phyloP scores from a whole-genome alignment of 1,284 basidiomycete species.

The Inonotus hispidus region DNA sequence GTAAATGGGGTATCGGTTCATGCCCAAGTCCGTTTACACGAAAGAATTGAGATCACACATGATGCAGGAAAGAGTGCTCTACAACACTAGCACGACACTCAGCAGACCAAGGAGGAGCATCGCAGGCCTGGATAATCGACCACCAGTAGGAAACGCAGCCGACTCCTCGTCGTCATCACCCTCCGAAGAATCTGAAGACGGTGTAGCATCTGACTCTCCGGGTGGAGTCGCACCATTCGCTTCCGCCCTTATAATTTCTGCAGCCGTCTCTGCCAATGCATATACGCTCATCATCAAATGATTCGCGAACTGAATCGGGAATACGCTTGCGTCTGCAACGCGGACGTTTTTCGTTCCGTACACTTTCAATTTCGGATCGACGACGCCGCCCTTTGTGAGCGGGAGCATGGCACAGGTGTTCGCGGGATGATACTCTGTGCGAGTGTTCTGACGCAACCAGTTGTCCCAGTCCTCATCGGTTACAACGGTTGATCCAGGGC shows the following conservation, averaged over 20 bases:
- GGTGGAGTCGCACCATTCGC: neutral
- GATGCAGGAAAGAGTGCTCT: neutral
- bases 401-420: conserved; percentile 65
- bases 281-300: conserved; percentile 57
- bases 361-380: conserved; percentile 55
- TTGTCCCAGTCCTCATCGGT: conserved; percentile 44
- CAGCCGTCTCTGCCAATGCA: conserved; percentile 43
- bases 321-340: conserved; percentile 50
- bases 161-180: neutral
- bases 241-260: conserved; percentile 11
- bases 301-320: conserved; percentile 46
- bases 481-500: conserved; percentile 35
- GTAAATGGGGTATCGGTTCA: neutral
- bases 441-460: conserved; percentile 37
- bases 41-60: neutral
- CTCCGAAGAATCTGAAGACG: neutral
- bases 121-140: neutral
- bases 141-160: neutral
- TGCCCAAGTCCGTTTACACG: neutral
- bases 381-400: conserved; percentile 54
- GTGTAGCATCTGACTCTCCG: neutral
- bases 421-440: conserved; percentile 51
- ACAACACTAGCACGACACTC: neutral
- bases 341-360: conserved; percentile 56
- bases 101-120: neutral